Base-by-base conservation (phyloP, 495 filamentous ascomycete genomes). In the Penicillium coprophilum region DNA sequence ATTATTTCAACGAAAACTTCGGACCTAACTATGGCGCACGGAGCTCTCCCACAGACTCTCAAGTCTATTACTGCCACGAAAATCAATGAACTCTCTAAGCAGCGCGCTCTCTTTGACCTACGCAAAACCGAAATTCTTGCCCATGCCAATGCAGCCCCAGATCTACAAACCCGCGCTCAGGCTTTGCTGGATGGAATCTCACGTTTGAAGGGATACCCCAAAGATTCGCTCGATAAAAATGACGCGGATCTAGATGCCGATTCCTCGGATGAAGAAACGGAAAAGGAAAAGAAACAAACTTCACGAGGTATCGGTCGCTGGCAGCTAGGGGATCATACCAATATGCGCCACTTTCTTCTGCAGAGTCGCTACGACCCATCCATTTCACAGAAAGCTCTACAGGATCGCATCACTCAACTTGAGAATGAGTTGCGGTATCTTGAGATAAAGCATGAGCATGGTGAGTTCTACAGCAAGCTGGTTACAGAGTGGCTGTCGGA, bases 1-100 rank as follows among this genome's bases (percentile, higher is more conserved):
- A n/a, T n/a, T n/a, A n/a, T n/a, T n/a, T n/a, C n/a, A n/a, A n/a
- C n/a, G n/a, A n/a, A n/a, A n/a, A n/a, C n/a, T n/a, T n/a, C 24
- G 11, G 28, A 31, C 12, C 12, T n/a, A 49, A 56, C 31, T 31
- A 77, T 73, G 70, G 36, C 68, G 30, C 56, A 53, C 40, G 44
- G 62, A 24, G 71, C 71, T 54, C 72, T 87, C 55, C 85, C 85
- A 8, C 77, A 84, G 62, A 85, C 84, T 15, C 75, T 89, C 17
- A 80, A 82, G 57, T 82, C 82, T 10, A 87, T 89, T 69, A 89
- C 85, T 20, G 71, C 71, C 28, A 85, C 82, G 43, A 89, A 89
- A 62, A 79, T 88, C 47, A 74, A 68, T 19, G 84, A 86, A 54
- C 75, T 88, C 7, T 80, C 79, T 17, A 85, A 85, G 56, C 79